phyloP scores from a whole-genome alignment of 176 grass and related monocot species.

The Triticum aestivum region DNA sequence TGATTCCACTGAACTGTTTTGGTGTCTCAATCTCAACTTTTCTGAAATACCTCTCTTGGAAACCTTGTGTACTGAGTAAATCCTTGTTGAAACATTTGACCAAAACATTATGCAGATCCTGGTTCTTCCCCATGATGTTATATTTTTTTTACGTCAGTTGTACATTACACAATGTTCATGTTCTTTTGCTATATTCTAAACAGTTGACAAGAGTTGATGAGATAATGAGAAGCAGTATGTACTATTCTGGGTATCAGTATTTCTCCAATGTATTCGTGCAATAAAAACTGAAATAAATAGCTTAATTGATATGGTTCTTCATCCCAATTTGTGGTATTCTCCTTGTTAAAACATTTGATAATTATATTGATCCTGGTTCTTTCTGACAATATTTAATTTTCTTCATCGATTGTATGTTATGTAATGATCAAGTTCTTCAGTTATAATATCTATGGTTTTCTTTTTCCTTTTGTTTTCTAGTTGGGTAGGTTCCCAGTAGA shows the following conservation, averaged over 20 bases:
- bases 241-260: neutral
- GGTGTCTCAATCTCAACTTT: neutral
- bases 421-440: neutral
- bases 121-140: neutral
- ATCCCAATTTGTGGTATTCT: neutral
- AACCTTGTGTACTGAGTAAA: neutral
- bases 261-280: too few species aligned
- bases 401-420: neutral
- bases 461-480: neutral
- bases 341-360: neutral
- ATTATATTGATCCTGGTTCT: neutral
- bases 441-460: neutral
- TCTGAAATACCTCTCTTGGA: neutral
- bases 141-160: neutral
- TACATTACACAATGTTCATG: neutral
- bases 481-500: conserved; percentile 15
- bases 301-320: too few species aligned
- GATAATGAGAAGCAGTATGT: neutral
- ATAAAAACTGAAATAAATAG: neutral
- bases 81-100: neutral
- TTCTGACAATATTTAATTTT: neutral
- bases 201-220: too few species aligned
- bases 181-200: neutral
- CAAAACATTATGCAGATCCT: neutral
- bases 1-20: neutral